Evolutionary conservation across 1,139 yeast species (phyloP), one percentile per base, ranked within the genome.

Genomic region (Geotrichum carabidarum): DNA sequence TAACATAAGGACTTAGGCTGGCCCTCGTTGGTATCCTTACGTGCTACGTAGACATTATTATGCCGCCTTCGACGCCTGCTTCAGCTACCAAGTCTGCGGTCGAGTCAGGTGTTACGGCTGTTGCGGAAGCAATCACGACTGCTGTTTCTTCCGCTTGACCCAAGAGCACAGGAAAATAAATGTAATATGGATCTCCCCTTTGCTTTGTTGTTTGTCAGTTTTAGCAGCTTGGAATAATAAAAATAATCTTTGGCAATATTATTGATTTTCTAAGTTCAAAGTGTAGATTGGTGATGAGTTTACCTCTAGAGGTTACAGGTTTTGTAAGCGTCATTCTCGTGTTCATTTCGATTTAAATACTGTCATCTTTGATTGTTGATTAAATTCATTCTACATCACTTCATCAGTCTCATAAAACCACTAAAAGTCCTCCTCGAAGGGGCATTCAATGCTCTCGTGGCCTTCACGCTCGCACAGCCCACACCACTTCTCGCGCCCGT

Each of bases 391-490:
- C 27, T 22, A 22, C 27, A 22, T 22, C 27, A 22, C 27, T 22
- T 22, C 27, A 22, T 22, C 27, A 22, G 27, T 22, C 27, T 22
- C 27, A 5, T 22, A 22, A 22, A 5, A 5, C 27, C 27, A 22
- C 44, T 55, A 64, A 45, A 64, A 60, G 50, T 81, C 85, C 60
- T 80, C 81, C 63, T 86, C 95, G 65, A 80, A 88, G 0, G 97
- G 97, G 71, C 98, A 91, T 56, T 88, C 88, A 45, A 83, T 75
- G 60, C 94, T 84, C 55, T 82, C 85, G 66, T 91, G 98, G 0
- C 98, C 98, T 51, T 81, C 84, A 55, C 89, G 74, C 69, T 91
- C 98, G 71, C 98, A 91, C 51, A 89, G 75, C 0, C 95, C 96
- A 72, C 98, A 91, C 95, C 96, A 91, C 62, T 82, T 77, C 22